Evolutionary conservation across 225 moss, liverwort and hornwort species (phyloP), one percentile per base, ranked within the genome.

Genomic region (Polytrichum formosum): DNA sequence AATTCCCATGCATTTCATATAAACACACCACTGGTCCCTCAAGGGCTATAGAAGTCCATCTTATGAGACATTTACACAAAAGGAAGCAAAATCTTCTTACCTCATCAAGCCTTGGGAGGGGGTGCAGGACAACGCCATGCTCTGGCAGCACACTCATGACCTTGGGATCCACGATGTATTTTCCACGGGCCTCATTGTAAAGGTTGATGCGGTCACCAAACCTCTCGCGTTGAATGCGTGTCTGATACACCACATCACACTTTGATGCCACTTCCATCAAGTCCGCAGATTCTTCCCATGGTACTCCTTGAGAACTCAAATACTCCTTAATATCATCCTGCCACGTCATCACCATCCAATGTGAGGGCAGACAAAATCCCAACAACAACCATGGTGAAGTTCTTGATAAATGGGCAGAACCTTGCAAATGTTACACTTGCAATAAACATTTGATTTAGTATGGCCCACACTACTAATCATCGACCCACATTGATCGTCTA

Each of bases 251-350:
- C 30, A 98, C 90, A 68, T 98, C 98, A 70, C 98, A 98, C 64
- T 98, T 88, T 3, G 98, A 85, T 53, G 91, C 98, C 74, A 98
- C 98, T 71, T 92, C 92, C 94, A 94, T 91, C 73, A 98, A 74
- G 75, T 94, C 90, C 5, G 87, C 72, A 5, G 98, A 98, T 75
- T 98, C 98, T 76, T 98, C 92, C 98, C 94, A 98, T 4, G 79
- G 72, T 16, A 92, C 88, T 68, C 84, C 87, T 61, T 82, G 90
- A 19, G 74, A 77, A n/a, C 92, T 94, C 28, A 98, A 85, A 68
- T 98, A 84, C 28, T 91, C 88, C 76, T 98, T 98, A 72, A 98
- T 94, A 67, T 98, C 98, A 76, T 98, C 92, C 94, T 97, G 88
- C 17, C 33, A 64, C 70, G 5, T 25, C n/a, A 62, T 46, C 35